These are phyloP conservation scores for Aureobasidium sp. DNA, from an alignment of 2,329 filamentous ascomycete genomes.

Conservation along the genomic window DNA sequence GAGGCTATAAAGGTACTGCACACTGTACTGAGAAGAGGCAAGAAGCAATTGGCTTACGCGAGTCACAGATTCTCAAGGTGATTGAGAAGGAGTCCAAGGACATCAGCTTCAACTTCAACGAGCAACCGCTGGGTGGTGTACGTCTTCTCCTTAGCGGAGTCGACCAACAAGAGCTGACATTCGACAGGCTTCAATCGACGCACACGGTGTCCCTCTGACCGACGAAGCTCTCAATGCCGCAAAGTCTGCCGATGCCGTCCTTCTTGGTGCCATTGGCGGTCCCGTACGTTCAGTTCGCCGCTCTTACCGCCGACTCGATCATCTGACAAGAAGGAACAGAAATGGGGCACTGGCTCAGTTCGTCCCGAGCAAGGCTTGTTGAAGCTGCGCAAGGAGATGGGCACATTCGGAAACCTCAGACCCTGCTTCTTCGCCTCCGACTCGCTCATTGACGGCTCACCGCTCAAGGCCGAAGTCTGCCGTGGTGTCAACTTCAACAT, in stretches of 20 bases:
- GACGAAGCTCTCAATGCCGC: conserved; percentile 75
- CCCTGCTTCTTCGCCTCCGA: conserved; percentile 94
- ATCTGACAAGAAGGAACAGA: conserved; percentile 33
- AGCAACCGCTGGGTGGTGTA: conserved; percentile 88
- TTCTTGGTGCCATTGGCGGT: conserved; percentile 91
- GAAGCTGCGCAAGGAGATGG: conserved; percentile 84
- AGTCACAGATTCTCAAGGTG: conserved; percentile 62
- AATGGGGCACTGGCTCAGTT: conserved; percentile 87
- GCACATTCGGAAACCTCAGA: conserved; percentile 88
- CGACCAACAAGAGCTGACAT: neutral
- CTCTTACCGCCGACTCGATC: neutral
- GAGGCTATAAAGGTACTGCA: conserved; percentile 72
- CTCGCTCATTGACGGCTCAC: conserved; percentile 73
- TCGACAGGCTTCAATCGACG: conserved; percentile 76
- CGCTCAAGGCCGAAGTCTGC: conserved; percentile 79
- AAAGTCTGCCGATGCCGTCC: conserved; percentile 78
- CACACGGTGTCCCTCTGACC: conserved; percentile 69
- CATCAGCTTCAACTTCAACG: conserved; percentile 79
- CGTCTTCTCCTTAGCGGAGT: conserved; percentile 13
- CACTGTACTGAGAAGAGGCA: neutral
- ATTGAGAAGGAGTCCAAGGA: conserved; percentile 66
- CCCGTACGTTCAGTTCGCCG: conserved; percentile 50
- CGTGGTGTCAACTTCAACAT: conserved; percentile 86
- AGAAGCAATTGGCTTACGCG: conserved; percentile 8
- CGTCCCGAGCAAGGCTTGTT: conserved; percentile 91